These are phyloP conservation scores for Deinandra increscens DNA, from an alignment of 129 eudicot genomes.

Conservation along the genomic window DNA sequence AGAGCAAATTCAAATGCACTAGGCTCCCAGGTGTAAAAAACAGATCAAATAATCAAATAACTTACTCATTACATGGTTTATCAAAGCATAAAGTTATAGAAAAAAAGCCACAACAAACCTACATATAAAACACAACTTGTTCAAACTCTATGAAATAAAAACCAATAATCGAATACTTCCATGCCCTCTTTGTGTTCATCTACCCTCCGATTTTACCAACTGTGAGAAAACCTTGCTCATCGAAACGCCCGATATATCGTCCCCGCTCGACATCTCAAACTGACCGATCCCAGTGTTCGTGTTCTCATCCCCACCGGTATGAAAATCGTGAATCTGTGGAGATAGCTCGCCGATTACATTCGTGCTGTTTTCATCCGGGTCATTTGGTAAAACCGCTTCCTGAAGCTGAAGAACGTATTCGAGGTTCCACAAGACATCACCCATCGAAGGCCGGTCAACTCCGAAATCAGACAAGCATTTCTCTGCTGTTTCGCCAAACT, in stretches of 20 bases:
- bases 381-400: slow-evolving; percentile 64
- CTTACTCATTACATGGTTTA: slow-evolving; percentile 28
- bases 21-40: too few relatives aligned
- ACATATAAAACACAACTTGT: slow-evolving; percentile 32
- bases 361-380: slow-evolving; percentile 81
- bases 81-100: slow-evolving; percentile 19
- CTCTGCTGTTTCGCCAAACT: slow-evolving; percentile 90
- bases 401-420: slow-evolving; percentile 92
- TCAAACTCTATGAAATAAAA: slow-evolving; percentile 18
- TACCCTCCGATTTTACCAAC: slow-evolving; percentile 87
- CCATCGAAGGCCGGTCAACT: slow-evolving; percentile 92
- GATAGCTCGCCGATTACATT: slow-evolving; percentile 79
- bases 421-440: slow-evolving; percentile 94
- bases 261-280: slow-evolving; percentile 49
- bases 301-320: slow-evolving; percentile 30
- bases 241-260: slow-evolving; percentile 82
- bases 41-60: slow-evolving; percentile 41
- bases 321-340: slow-evolving; percentile 60
- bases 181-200: slow-evolving; percentile 35
- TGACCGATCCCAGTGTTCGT: slow-evolving; percentile 36
- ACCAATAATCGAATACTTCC: slow-evolving; percentile 21
- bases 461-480: slow-evolving; percentile 94
- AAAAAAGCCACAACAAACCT: slow-evolving; percentile 13
- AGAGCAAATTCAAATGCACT: too few relatives aligned
- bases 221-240: slow-evolving; percentile 91